Conservation (phyloP, 1,284 basidiomycete species). For the Megacollybia platyphylla region DNA sequence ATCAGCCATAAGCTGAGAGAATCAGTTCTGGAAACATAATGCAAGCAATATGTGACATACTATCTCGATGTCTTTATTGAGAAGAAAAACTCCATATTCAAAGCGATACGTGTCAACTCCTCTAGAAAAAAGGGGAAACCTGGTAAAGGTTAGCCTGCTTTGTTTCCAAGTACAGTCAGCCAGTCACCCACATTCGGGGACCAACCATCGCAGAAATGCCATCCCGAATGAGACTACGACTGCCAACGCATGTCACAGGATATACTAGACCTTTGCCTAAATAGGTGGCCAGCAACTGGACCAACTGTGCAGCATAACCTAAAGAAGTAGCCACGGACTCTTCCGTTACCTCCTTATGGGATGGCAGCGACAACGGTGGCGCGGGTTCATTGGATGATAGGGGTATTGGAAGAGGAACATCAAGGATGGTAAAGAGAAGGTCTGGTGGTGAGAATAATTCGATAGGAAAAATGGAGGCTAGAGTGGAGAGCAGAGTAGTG, state of each 20-base stretch:
- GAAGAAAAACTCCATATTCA: slow-evolving; percentile 93
- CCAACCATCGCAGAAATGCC: slow-evolving; percentile 90
- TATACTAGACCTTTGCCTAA: slow-evolving; percentile 72
- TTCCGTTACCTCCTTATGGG: slow-evolving; percentile 67
- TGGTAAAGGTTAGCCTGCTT: slow-evolving; percentile 17
- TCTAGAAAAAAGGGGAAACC: slow-evolving; percentile 89
- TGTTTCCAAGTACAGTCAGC: neutral
- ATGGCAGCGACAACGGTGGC: slow-evolving; percentile 63
- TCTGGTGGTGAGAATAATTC: slow-evolving; percentile 71
- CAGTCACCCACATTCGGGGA: slow-evolving; percentile 63
- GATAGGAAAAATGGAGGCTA: slow-evolving; percentile 81
- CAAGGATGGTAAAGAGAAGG: slow-evolving; percentile 75
- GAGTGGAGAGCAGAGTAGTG: slow-evolving; percentile 59
- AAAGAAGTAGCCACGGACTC: slow-evolving; percentile 76
- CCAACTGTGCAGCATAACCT: slow-evolving; percentile 77
- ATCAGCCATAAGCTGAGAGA: slow-evolving; percentile 74
- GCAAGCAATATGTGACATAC: slow-evolving; percentile 29
- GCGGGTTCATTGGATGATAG: slow-evolving; percentile 65
- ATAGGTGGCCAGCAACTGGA: slow-evolving; percentile 74
- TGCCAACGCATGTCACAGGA: slow-evolving; percentile 81
- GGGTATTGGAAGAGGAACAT: slow-evolving; percentile 79
- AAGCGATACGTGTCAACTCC: slow-evolving; percentile 95
- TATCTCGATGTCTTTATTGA: slow-evolving; percentile 97
- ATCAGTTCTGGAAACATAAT: slow-evolving; percentile 8
- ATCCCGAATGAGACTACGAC: slow-evolving; percentile 80